Percentiles rank a stretch among this genome's conserved stretches.
phyloP scores from a whole-genome alignment of 192 early-diverging fungal species.

The Umbelopsis sp. region DNA sequence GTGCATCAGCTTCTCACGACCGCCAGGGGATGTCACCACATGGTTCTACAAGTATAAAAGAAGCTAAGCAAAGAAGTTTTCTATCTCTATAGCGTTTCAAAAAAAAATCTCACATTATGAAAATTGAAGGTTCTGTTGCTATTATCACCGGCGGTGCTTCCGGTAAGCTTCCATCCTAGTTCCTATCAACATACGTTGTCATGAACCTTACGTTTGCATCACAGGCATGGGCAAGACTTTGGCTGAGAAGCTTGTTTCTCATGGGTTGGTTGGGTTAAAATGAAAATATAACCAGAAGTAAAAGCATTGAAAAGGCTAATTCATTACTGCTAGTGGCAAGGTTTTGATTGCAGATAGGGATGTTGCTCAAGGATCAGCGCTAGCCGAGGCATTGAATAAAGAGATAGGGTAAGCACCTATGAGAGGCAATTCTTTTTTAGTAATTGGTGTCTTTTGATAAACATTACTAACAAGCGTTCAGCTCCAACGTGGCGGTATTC shows the following conservation, averaged over 20 bases:
- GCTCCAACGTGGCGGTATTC: background rate
- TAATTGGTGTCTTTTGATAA: no score
- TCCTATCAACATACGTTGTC: background rate
- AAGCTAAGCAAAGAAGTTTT: no score
- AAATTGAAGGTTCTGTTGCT: conserved; percentile 12
- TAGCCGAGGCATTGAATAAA: background rate
- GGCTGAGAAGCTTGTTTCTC: background rate
- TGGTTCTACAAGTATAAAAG: no score
- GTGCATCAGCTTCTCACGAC: no score
- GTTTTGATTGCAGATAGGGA: conserved; percentile 8
- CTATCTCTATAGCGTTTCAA: background rate
- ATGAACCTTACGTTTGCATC: background rate
- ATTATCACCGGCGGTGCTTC: conserved; percentile 10
- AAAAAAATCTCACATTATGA: background rate
- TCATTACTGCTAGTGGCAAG: background rate
- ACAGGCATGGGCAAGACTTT: conserved; percentile 7
- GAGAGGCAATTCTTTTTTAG: no score
- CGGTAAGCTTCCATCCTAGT: background rate
- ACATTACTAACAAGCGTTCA: background rate
- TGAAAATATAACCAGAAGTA: background rate
- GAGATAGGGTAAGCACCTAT: background rate
- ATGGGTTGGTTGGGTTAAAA: background rate
- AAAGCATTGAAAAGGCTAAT: background rate
- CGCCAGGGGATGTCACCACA: no score
- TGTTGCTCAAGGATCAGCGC: background rate